Conservation (phyloP, 805 yeast genomes). For the Candida krabiensis region DNA sequence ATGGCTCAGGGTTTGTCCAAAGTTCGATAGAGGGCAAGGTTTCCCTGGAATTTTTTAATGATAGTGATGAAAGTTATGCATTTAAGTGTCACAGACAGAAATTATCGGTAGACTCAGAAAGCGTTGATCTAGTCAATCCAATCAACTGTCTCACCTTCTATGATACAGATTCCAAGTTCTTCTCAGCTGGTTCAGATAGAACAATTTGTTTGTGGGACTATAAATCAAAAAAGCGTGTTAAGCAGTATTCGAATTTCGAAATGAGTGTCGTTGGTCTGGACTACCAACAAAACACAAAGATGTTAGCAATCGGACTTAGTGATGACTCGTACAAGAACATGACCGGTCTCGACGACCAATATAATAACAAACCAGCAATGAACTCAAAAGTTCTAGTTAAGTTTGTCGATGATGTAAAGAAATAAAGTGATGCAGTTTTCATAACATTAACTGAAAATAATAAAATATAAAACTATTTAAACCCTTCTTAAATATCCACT, state of each 20-base stretch:
- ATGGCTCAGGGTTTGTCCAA: slow-evolving; percentile 59
- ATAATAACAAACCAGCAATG: slow-evolving; percentile 17
- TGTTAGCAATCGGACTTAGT: slow-evolving; percentile 40
- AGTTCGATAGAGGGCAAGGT: slow-evolving; percentile 80
- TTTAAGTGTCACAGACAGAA: slow-evolving; percentile 72
- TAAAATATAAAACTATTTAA: background rate
- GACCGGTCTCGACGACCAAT: slow-evolving; percentile 18
- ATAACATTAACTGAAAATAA: too few species aligned
- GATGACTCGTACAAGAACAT: slow-evolving; percentile 42
- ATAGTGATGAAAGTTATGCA: slow-evolving; percentile 52
- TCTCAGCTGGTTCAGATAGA: slow-evolving; percentile 32
- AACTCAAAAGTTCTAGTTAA: slow-evolving; percentile 17
- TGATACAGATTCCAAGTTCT: slow-evolving; percentile 15
- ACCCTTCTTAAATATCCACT: slow-evolving; percentile 7
- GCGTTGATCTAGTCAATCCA: slow-evolving; percentile 25
- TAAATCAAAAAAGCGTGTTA: slow-evolving; percentile 27
- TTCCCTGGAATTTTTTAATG: slow-evolving; percentile 63
- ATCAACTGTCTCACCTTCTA: slow-evolving; percentile 21
- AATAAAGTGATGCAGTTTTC: background rate
- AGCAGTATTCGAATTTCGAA: slow-evolving; percentile 24
- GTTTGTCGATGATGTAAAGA: slow-evolving; percentile 6
- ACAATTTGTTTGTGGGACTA: slow-evolving; percentile 34
- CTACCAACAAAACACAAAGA: slow-evolving; percentile 9
- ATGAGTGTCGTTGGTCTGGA: slow-evolving; percentile 19
- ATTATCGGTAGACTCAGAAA: slow-evolving; percentile 17